These are phyloP conservation scores for Apiotrichum mycotoxinovorans DNA, from an alignment of 1,284 basidiomycete genomes.

Conservation along the genomic window DNA sequence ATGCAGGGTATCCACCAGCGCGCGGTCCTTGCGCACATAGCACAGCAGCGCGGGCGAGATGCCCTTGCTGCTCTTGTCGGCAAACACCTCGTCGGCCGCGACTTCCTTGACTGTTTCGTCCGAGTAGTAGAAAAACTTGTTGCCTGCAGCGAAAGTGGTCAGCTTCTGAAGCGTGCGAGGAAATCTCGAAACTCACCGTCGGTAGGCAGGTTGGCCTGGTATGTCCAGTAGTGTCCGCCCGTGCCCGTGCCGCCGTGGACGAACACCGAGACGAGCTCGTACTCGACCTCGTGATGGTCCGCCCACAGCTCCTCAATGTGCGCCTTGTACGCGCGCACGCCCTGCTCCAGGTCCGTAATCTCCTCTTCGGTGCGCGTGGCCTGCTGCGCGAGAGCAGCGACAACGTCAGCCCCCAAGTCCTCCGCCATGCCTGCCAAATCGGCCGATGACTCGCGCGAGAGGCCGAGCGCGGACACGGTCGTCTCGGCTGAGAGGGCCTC, in stretches of 20 bases:
- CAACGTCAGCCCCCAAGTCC: slow-evolving; percentile 29
- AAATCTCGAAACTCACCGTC: slow-evolving; percentile 38
- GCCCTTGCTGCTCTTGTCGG: slow-evolving; percentile 30
- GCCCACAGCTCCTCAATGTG: slow-evolving; percentile 76
- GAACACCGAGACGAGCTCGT: slow-evolving; percentile 92
- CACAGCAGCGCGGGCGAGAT: slow-evolving; percentile 50
- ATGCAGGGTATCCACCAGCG: slow-evolving; percentile 43
- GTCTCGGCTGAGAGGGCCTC: slow-evolving; percentile 34
- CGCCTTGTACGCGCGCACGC: slow-evolving; percentile 60
- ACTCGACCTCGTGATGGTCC: slow-evolving; percentile 64
- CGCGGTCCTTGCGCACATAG: slow-evolving; percentile 44
- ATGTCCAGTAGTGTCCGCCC: slow-evolving; percentile 50
- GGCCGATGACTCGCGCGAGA: not conserved
- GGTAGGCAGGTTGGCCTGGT: slow-evolving; percentile 45
- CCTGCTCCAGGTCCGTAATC: slow-evolving; percentile 60
- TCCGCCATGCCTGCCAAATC: slow-evolving; percentile 51
- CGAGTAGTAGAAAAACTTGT: slow-evolving; percentile 93
- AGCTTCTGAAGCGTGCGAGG: not conserved
- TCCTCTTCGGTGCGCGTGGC: slow-evolving; percentile 58
- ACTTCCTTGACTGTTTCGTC: slow-evolving; percentile 69
- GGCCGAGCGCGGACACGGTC: slow-evolving; percentile 29
- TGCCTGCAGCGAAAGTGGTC: slow-evolving; percentile 46
- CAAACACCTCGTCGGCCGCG: slow-evolving; percentile 39
- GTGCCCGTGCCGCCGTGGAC: slow-evolving; percentile 76
- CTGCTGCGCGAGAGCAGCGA: slow-evolving; percentile 53